phyloP scores from a whole-genome alignment of 371 early-diverging fungal species.

The Nematocida sp. region DNA sequence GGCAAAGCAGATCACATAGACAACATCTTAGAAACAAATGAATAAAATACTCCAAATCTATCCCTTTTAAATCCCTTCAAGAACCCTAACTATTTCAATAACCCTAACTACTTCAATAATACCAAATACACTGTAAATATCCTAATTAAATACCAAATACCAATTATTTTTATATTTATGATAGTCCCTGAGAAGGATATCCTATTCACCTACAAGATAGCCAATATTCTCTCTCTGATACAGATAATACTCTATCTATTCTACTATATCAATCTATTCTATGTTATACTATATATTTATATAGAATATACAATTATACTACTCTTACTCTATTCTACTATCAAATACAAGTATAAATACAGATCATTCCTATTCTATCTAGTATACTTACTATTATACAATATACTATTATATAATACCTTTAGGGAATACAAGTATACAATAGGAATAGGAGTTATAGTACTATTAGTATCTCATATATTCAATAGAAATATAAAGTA shows the following conservation, averaged over 20 bases:
- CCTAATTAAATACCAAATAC: too few species aligned
- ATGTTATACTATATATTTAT: neutral
- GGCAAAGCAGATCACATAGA: slow-evolving; percentile 74
- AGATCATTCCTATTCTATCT: too few species aligned
- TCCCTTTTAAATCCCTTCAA: neutral
- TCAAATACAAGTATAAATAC: slow-evolving; percentile 8
- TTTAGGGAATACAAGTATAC: too few species aligned
- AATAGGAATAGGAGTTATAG: too few species aligned
- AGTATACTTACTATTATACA: too few species aligned
- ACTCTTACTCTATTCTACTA: neutral
- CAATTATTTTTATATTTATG: neutral
- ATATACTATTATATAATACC: too few species aligned
- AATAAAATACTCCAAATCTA: neutral
- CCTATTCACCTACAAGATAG: neutral
- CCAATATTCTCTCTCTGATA: slow-evolving; percentile 24
- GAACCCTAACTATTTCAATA: neutral
- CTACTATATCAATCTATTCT: neutral
- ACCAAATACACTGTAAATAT: too few species aligned
- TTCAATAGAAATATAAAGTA: too few species aligned
- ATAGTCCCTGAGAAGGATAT: slow-evolving; percentile 1
- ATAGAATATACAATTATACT: slow-evolving; percentile 7
- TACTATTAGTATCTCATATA: too few species aligned
- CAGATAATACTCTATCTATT: neutral
- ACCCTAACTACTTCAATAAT: neutral
- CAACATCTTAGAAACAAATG: slow-evolving; percentile 20